Evolutionary conservation across 441 rosid genomes (phyloP).

Genomic region (Adansonia madagascariensis): DNA sequence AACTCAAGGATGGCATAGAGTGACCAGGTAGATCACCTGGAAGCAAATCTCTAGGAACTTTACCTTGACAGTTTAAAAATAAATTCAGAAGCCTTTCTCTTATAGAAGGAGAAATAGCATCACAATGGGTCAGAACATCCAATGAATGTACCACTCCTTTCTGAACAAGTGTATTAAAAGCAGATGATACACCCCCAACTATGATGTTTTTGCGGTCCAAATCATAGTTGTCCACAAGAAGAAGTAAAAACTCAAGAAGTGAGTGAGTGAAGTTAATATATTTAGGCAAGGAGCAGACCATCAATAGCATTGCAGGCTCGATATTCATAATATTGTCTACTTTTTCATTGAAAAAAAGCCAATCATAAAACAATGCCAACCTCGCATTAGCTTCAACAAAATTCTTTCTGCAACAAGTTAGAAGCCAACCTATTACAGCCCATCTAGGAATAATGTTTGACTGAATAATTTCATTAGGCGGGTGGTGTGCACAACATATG

Average conservation of each 20-base stretch:
- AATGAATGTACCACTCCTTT: slow-evolving; percentile 69
- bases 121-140: slow-evolving; percentile 52
- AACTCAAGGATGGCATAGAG: slow-evolving; percentile 15
- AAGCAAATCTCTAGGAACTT: slow-evolving; percentile 3
- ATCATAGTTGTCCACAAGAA: slow-evolving; percentile 73
- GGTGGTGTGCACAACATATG: slow-evolving; percentile 79
- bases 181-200: slow-evolving; percentile 55
- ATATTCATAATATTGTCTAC: slow-evolving; percentile 78
- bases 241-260: slow-evolving; percentile 76
- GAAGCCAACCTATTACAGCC: slow-evolving; percentile 88
- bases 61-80: slow-evolving; percentile 24
- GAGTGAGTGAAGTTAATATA: slow-evolving; percentile 63
- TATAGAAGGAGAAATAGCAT: slow-evolving; percentile 51
- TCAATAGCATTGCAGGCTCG: slow-evolving; percentile 81
- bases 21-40: background rate
- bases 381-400: slow-evolving; percentile 57
- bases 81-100: slow-evolving; percentile 57
- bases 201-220: slow-evolving; percentile 45
- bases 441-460: slow-evolving; percentile 82
- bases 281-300: slow-evolving; percentile 70
- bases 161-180: slow-evolving; percentile 55
- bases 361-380: slow-evolving; percentile 80
- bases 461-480: slow-evolving; percentile 60
- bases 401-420: slow-evolving; percentile 57
- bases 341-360: slow-evolving; percentile 83